These are phyloP conservation scores for Laburnicola sp. DNA, from an alignment of 2,329 filamentous ascomycete species.

Conservation along the genomic window DNA sequence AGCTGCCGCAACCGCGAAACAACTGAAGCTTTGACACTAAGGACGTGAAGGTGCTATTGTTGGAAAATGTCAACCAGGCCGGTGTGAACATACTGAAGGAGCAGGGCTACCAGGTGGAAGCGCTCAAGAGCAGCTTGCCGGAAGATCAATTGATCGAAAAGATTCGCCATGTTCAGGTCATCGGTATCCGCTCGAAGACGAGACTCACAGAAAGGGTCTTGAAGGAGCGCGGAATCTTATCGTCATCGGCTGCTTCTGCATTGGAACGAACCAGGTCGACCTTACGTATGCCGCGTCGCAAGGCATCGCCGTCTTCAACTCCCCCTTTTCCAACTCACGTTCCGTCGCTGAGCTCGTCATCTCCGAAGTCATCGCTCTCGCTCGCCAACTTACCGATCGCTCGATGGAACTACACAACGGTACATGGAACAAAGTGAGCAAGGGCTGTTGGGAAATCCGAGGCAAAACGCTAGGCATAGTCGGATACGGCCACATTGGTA, in stretches of 20 bases:
- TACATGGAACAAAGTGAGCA: slow-evolving; percentile 94
- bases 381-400: slow-evolving; percentile 89
- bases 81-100: slow-evolving; percentile 78
- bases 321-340: slow-evolving; percentile 95
- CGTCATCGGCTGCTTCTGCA: slow-evolving; percentile 97
- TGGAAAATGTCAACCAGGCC: slow-evolving; percentile 95
- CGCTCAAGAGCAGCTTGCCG: slow-evolving; percentile 81
- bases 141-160: slow-evolving; percentile 96
- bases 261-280: slow-evolving; percentile 95
- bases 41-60: slow-evolving; percentile 92
- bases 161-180: slow-evolving; percentile 96
- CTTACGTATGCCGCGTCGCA: slow-evolving; percentile 78
- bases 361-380: slow-evolving; percentile 86
- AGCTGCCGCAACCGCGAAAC: slow-evolving; percentile 62
- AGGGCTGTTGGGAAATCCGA: slow-evolving; percentile 95
- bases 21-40: slow-evolving; percentile 93
- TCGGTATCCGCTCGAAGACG: slow-evolving; percentile 97
- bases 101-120: slow-evolving; percentile 96
- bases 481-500: slow-evolving; percentile 96
- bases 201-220: slow-evolving; percentile 87
- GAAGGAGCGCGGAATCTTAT: slow-evolving; percentile 90
- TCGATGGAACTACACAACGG: slow-evolving; percentile 93
- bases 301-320: slow-evolving; percentile 98
- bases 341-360: slow-evolving; percentile 97
- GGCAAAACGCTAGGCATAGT: slow-evolving; percentile 97